A percentile compares a stretch with the other conserved stretches of the same genome.
phyloP scores from a whole-genome alignment of 192 early-diverging fungal species.

The Coemansia nantahalensis region DNA sequence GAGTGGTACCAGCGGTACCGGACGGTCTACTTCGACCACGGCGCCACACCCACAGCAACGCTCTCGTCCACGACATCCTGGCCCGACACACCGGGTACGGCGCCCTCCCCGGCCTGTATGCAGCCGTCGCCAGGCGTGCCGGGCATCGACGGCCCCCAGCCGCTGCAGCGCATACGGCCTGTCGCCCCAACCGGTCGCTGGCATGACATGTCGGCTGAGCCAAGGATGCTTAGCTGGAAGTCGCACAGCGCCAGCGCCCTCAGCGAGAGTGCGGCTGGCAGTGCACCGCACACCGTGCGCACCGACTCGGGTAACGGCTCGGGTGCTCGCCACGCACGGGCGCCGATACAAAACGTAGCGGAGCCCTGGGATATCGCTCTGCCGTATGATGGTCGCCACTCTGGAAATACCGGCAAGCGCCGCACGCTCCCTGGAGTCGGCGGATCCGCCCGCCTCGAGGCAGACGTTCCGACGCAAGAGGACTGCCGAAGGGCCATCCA shows the following conservation, averaged over 20 bases:
- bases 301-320: conserved; percentile 7
- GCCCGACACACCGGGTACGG: conserved; percentile 8
- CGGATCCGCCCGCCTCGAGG: conserved; percentile 2
- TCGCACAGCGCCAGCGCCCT: conserved; percentile 28
- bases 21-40: conserved; percentile 41
- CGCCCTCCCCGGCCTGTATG: not conserved
- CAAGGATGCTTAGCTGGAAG: conserved; percentile 9
- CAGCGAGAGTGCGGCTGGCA: conserved; percentile 17
- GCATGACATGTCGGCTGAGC: too few relatives aligned
- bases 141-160: too few relatives aligned
- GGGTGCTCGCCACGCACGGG: not conserved
- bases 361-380: too few relatives aligned
- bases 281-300: conserved; percentile 25
- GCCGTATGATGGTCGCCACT: too few relatives aligned
- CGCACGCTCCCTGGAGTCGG: conserved; percentile 7
- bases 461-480: conserved; percentile 9
- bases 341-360: too few relatives aligned
- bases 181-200: not conserved
- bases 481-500: conserved; percentile 17
- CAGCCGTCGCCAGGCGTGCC: too few relatives aligned
- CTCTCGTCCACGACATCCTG: conserved; percentile 8
- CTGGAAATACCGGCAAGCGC: conserved; percentile 1
- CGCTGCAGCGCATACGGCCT: too few relatives aligned
- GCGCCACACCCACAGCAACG: conserved; percentile 2
- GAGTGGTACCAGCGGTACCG: conserved; percentile 45